These are phyloP conservation scores for Chlamydomonas urium DNA, from an alignment of 139 green algal genomes.

Conservation along the genomic window DNA sequence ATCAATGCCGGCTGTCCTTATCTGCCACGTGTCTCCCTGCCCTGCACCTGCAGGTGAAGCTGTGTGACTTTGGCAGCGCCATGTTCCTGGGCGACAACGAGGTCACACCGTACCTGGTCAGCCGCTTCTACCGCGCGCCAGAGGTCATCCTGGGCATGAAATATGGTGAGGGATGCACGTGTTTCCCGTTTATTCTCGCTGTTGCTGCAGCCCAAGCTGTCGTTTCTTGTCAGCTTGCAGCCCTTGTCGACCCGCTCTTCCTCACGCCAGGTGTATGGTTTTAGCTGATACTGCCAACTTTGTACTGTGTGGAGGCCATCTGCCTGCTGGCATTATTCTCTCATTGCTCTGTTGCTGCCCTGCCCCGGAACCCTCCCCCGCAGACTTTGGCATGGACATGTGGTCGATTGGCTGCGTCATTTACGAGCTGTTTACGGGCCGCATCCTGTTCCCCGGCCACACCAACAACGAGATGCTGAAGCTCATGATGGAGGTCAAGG, in stretches of 20 bases:
- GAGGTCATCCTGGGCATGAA: constrained; percentile 94
- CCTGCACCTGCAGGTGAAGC: constrained; percentile 34
- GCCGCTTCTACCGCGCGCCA: constrained; percentile 93
- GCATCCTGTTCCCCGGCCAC: constrained; percentile 91
- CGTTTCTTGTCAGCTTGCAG: too few relatives aligned
- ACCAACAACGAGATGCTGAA: constrained; percentile 99
- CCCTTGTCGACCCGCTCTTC: too few relatives aligned
- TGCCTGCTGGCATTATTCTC: too few relatives aligned
- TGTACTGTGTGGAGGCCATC: too few relatives aligned
- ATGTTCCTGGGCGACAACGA: constrained; percentile 92
- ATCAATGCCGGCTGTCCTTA: too few relatives aligned
- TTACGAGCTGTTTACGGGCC: constrained; percentile 96
- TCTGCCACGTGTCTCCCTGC: too few relatives aligned
- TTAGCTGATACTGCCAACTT: too few relatives aligned
- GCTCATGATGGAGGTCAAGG: constrained; percentile 93
- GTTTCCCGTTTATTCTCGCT: too few relatives aligned
- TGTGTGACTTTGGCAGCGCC: constrained; percentile 92
- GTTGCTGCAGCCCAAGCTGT: too few relatives aligned
- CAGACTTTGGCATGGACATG: constrained; percentile 92
- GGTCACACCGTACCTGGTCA: constrained; percentile 95
- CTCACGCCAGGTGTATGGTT: too few relatives aligned
- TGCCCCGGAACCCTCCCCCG: too few relatives aligned
- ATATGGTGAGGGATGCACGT: constrained; percentile 89
- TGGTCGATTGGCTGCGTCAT: constrained; percentile 92
- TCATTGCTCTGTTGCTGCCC: too few relatives aligned